Evolutionary conservation across 768 basidiomycete species (phyloP).

Genomic region (Xerocomus potaroensis): DNA sequence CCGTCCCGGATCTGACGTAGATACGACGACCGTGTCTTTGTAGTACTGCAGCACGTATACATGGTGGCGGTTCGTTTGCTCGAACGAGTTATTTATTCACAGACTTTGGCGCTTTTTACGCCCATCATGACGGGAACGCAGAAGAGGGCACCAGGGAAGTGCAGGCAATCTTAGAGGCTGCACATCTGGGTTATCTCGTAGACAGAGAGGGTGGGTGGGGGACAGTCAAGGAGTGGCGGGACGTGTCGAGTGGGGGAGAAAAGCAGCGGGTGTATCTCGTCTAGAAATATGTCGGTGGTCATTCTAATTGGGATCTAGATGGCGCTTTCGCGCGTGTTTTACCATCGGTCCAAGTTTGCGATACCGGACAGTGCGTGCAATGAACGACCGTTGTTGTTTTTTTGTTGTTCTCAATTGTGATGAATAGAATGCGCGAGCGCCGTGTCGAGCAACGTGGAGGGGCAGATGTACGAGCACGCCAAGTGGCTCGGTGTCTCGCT

Average conservation of each 20-base stretch:
- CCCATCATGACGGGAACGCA: constrained; percentile 48
- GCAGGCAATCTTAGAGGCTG: constrained; percentile 71
- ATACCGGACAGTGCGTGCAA: constrained; percentile 71
- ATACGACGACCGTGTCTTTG: constrained; percentile 52
- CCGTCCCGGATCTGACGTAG: constrained; percentile 23
- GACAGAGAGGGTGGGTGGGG: constrained; percentile 86
- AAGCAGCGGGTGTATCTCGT: constrained; percentile 81
- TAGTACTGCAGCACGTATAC: constrained; percentile 91
- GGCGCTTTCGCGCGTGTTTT: constrained; percentile 91
- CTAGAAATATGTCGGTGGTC: neutral
- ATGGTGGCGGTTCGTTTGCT: constrained; percentile 84
- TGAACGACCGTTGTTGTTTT: no score
- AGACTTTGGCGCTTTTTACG: constrained; percentile 62
- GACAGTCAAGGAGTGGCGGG: constrained; percentile 92
- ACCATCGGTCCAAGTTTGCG: constrained; percentile 78
- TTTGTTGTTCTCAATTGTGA: neutral
- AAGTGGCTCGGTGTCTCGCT: constrained; percentile 88
- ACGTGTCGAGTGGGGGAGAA: constrained; percentile 94
- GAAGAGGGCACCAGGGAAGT: constrained; percentile 61
- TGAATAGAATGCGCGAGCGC: constrained; percentile 86
- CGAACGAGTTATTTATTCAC: constrained; percentile 93
- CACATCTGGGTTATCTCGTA: constrained; percentile 81
- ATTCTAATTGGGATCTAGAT: constrained; percentile 45
- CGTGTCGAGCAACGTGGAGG: constrained; percentile 94
- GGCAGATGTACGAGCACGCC: constrained; percentile 90